These are phyloP conservation scores for Gyromitra esculenta DNA, from an alignment of 2,329 filamentous ascomycete genomes.

Conservation along the genomic window DNA sequence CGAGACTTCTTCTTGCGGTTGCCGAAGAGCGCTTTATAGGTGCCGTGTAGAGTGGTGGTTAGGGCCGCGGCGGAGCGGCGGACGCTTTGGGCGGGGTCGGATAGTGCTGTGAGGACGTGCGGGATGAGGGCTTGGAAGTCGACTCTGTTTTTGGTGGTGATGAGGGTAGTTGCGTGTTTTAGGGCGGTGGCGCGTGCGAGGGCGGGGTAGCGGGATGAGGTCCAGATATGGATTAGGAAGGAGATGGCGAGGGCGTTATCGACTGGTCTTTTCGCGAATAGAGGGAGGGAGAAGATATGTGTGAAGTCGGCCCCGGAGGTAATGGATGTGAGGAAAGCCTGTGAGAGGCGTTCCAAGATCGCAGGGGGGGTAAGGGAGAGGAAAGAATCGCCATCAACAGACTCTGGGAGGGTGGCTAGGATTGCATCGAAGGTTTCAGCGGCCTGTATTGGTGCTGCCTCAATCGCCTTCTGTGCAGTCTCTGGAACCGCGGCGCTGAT, in stretches of 20 bases:
- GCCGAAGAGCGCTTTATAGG: conserved; percentile 61
- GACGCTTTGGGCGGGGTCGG: conserved; percentile 78
- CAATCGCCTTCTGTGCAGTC: conserved; percentile 57
- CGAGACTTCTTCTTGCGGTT: conserved; percentile 55
- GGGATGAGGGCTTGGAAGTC: conserved; percentile 86
- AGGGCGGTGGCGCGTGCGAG: conserved; percentile 76
- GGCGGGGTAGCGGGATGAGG: conserved; percentile 73
- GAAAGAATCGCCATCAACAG: conserved; percentile 58
- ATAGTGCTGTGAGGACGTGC: conserved; percentile 78
- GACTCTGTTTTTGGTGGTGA: conserved; percentile 58
- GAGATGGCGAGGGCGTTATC: conserved; percentile 75
- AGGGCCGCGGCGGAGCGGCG: conserved; percentile 78
- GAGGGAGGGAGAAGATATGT: conserved; percentile 51
- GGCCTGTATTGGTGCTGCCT: conserved; percentile 58
- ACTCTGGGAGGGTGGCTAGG: conserved; percentile 53
- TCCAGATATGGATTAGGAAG: conserved; percentile 79
- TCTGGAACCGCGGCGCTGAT: conserved; percentile 20
- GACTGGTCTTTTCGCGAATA: conserved; percentile 63
- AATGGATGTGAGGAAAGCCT: conserved; percentile 54
- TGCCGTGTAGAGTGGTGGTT: conserved; percentile 67
- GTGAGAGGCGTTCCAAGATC: conserved; percentile 54
- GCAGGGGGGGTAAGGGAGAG: conserved; percentile 52
- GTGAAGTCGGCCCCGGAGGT: conserved; percentile 28
- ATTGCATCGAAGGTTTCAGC: conserved; percentile 49
- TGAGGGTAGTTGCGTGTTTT: conserved; percentile 65